Evolutionary conservation across 2,329 filamentous ascomycete species (phyloP).

Genomic region (Sarocladium strictum): DNA sequence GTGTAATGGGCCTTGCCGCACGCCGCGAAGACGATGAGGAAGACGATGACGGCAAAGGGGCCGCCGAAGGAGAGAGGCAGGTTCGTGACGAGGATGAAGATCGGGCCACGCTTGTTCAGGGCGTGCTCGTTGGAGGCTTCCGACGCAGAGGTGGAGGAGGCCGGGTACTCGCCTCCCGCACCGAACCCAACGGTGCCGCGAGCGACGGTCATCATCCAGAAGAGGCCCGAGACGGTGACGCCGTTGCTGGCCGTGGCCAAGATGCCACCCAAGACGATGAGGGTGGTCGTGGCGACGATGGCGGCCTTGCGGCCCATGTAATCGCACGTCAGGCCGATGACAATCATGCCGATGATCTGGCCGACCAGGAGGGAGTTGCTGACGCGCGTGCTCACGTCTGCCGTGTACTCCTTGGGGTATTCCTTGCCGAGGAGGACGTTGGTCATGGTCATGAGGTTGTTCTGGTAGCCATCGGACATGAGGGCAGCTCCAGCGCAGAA

Average conservation of each 20-base stretch:
- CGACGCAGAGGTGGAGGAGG: constrained; percentile 37
- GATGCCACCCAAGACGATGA: constrained; percentile 41
- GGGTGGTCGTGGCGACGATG: constrained; percentile 38
- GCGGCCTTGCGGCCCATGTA: constrained; percentile 41
- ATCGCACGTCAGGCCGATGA: constrained; percentile 38
- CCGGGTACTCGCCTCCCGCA: constrained; percentile 39
- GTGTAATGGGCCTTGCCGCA: constrained; percentile 27
- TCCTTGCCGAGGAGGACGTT: constrained; percentile 25
- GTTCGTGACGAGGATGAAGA: constrained; percentile 42
- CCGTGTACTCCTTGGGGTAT: constrained; percentile 26
- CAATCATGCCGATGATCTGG: constrained; percentile 35
- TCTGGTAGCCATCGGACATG: constrained; percentile 30
- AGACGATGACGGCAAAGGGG: constrained; percentile 34
- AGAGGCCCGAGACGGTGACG: constrained; percentile 40
- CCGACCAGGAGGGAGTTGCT: constrained; percentile 35
- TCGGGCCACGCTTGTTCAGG: constrained; percentile 29
- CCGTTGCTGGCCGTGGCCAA: constrained; percentile 40
- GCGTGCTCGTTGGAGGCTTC: constrained; percentile 42
- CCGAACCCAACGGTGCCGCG: constrained; percentile 44
- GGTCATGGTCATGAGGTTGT: constrained; percentile 30
- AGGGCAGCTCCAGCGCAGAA: constrained; percentile 31
- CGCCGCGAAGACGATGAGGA: constrained; percentile 38
- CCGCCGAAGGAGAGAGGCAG: constrained; percentile 25
- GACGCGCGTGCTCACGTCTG: constrained; percentile 25
- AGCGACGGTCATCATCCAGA: constrained; percentile 46